Conservation (phyloP, 805 yeast species). For the Jamesozyma piceae region DNA sequence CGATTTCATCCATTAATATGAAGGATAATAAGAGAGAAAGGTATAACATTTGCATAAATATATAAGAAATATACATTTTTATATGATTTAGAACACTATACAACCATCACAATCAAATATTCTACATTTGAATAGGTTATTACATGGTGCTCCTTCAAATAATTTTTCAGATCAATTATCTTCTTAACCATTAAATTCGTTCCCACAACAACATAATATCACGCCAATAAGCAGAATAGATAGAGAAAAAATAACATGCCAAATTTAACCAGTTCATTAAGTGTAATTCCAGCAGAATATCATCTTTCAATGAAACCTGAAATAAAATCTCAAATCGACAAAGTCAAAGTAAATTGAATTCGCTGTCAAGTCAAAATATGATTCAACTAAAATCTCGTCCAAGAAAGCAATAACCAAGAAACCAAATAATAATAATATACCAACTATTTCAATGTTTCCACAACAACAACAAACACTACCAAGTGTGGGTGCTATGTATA, state of each 20-base stretch:
- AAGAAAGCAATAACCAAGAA: slow-evolving; percentile 2
- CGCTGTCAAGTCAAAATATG: slow-evolving; percentile 20
- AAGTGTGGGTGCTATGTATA: slow-evolving; percentile 19
- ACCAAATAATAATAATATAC: neutral
- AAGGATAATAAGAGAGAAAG: no score
- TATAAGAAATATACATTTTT: no score
- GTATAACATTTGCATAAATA: no score
- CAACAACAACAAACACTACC: slow-evolving; percentile 14
- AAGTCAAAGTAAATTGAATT: slow-evolving; percentile 20
- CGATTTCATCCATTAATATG: no score
- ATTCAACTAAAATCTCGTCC: slow-evolving; percentile 7
- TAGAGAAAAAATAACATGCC: slow-evolving; percentile 29
- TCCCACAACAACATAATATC: slow-evolving; percentile 13
- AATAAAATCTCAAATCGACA: neutral
- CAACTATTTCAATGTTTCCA: neutral
- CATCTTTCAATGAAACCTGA: neutral
- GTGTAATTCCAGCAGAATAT: slow-evolving; percentile 7
- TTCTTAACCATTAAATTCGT: neutral
- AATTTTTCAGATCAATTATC: slow-evolving; percentile 17
- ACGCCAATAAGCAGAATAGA: slow-evolving; percentile 31
- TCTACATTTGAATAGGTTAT: slow-evolving; percentile 18
- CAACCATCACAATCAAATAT: slow-evolving; percentile 12
- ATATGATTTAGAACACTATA: no score
- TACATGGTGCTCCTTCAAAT: slow-evolving; percentile 24
- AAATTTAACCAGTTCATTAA: slow-evolving; percentile 26